These are phyloP conservation scores for Retiboletus flavoniger DNA, from an alignment of 1,284 basidiomycete genomes.

Conservation along the genomic window DNA sequence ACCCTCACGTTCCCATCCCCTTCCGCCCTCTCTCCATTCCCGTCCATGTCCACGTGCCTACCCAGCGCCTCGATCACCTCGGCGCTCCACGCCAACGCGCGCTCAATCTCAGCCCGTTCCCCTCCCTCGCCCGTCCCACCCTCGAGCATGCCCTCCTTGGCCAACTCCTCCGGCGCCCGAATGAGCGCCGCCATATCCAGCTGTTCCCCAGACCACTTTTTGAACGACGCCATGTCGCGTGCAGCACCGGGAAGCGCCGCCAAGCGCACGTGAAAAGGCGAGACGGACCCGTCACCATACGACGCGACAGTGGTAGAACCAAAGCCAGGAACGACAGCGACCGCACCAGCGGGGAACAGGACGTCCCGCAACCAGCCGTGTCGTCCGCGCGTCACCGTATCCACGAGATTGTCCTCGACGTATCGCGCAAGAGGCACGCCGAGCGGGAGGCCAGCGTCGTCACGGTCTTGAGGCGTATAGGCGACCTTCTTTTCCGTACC, in stretches of 20 bases:
- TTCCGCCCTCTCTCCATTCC: conserved; percentile 39
- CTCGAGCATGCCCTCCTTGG: conserved; percentile 49
- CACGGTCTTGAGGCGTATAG: neutral
- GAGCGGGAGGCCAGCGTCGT: conserved; percentile 21
- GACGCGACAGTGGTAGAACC: too few relatives aligned
- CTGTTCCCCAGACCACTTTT: conserved; percentile 45
- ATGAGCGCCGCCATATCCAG: conserved; percentile 71
- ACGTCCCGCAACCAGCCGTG: conserved; percentile 40
- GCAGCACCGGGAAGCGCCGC: conserved; percentile 36
- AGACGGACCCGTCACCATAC: neutral
- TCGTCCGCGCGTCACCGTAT: conserved; percentile 59
- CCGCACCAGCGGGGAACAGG: conserved; percentile 6
- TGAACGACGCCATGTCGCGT: conserved; percentile 44
- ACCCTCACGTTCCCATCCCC: conserved; percentile 36
- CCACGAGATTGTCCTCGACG: conserved; percentile 57
- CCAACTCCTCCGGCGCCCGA: conserved; percentile 59
- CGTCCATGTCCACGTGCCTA: neutral
- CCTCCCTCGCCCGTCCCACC: conserved; percentile 10
- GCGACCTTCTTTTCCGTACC: neutral
- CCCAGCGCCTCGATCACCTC: conserved; percentile 28
- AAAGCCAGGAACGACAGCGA: neutral
- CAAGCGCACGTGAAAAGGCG: conserved; percentile 13
- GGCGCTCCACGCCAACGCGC: conserved; percentile 25
- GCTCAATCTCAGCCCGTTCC: conserved; percentile 32
- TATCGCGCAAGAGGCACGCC: conserved; percentile 55